Conservation (phyloP, 2,329 filamentous ascomycete genomes). For the Cercospora citrullina region DNA sequence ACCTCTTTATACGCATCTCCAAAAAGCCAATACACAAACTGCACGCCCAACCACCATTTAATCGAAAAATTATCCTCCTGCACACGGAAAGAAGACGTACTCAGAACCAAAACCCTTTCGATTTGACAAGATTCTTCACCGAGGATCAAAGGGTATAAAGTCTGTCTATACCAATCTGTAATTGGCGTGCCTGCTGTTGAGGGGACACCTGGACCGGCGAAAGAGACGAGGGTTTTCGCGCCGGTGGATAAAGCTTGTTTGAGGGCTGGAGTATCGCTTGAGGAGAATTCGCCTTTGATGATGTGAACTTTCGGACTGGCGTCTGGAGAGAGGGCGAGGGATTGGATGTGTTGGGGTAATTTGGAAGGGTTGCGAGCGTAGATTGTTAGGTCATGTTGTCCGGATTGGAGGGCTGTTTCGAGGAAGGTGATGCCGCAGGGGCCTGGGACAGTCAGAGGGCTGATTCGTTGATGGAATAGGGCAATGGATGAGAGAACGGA, state of each 20-base stretch:
- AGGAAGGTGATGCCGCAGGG: constrained; percentile 27
- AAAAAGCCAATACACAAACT: constrained; percentile 15
- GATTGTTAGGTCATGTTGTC: constrained; percentile 25
- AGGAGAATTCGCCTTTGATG: constrained; percentile 24
- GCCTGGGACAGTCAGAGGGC: constrained; percentile 6
- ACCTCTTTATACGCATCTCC: constrained; percentile 25
- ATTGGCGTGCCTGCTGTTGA: constrained; percentile 22
- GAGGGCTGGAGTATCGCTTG: constrained; percentile 19
- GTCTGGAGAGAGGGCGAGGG: constrained; percentile 3
- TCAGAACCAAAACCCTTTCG: constrained; percentile 16
- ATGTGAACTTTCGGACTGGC: constrained; percentile 13
- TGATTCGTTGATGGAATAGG: neutral
- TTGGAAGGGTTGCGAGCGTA: constrained; percentile 28
- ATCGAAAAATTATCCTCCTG: constrained; percentile 14
- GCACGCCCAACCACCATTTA: constrained; percentile 21
- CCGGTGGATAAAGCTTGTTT: constrained; percentile 19
- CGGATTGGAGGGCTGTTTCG: constrained; percentile 23
- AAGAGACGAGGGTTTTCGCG: constrained; percentile 26
- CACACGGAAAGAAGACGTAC: constrained; percentile 22
- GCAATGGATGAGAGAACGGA: neutral
- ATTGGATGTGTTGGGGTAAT: constrained; percentile 18
- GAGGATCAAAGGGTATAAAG: constrained; percentile 20
- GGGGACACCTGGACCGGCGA: constrained; percentile 23
- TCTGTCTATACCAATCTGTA: constrained; percentile 24
- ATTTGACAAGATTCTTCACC: constrained; percentile 12